These are phyloP conservation scores for Cyberlindnera euphorbiiphila DNA, from an alignment of 805 yeast genomes.

Conservation along the genomic window DNA sequence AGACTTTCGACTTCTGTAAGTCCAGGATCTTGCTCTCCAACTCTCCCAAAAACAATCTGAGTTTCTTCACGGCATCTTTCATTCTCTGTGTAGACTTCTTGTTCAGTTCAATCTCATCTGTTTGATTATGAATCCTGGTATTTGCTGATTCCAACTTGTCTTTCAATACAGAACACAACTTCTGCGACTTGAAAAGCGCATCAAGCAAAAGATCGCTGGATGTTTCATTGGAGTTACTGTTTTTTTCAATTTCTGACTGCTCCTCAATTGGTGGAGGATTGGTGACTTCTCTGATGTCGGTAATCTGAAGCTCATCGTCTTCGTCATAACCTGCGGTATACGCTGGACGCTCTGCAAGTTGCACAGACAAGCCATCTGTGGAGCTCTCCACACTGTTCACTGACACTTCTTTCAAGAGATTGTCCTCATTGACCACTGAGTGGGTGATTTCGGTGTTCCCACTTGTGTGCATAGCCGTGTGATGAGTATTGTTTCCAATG, in stretches of 20 bases:
- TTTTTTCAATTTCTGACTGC: neutral
- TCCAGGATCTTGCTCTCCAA: conserved; percentile 25
- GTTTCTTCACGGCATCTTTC: conserved; percentile 14
- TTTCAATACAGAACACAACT: conserved; percentile 32
- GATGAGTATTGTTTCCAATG: too few species aligned
- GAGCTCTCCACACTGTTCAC: neutral
- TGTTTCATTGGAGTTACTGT: conserved; percentile 9
- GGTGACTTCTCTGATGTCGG: conserved; percentile 35
- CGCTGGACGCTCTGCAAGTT: neutral
- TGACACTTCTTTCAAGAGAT: too few species aligned
- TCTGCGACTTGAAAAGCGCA: conserved; percentile 38
- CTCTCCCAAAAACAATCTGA: conserved; percentile 21
- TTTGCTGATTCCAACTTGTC: conserved; percentile 30
- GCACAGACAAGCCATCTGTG: neutral
- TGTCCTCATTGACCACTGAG: neutral
- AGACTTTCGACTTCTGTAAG: conserved; percentile 24
- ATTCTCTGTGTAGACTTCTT: conserved; percentile 25
- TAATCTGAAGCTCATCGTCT: conserved; percentile 37
- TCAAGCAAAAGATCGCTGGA: conserved; percentile 36
- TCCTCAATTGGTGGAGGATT: neutral
- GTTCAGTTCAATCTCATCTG: conserved; percentile 22
- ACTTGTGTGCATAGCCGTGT: neutral
- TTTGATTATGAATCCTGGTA: conserved; percentile 27
- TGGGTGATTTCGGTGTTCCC: conserved; percentile 1
- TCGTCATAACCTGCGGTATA: conserved; percentile 11